A percentile compares a stretch with the other conserved stretches of the same genome.
Conservation (phyloP, 495 filamentous ascomycete species). For the Astrocystis sublimbata region DNA sequence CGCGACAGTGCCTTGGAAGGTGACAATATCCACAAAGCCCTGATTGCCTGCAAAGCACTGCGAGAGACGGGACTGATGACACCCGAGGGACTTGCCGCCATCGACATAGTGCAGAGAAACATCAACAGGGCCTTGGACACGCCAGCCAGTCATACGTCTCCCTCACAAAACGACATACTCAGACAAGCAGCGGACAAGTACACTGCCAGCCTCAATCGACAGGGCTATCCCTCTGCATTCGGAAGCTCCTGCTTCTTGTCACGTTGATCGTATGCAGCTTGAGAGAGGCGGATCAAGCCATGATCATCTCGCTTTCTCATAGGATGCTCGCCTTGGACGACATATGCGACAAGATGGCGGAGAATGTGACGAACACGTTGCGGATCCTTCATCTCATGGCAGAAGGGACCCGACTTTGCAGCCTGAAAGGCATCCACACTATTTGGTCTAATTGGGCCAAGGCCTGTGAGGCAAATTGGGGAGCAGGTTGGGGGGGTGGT, state of each 20-base stretch:
- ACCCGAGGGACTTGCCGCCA: background rate
- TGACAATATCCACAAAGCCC: background rate
- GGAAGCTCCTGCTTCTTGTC: slow-evolving; percentile 1
- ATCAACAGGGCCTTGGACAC: background rate
- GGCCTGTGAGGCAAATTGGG: slow-evolving; percentile 1
- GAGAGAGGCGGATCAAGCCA: background rate
- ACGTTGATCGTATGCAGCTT: background rate
- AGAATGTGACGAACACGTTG: slow-evolving; percentile 6
- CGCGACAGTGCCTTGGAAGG: slow-evolving; percentile 6
- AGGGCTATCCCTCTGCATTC: background rate
- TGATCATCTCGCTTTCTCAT: slow-evolving; percentile 5
- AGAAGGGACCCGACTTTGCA: background rate
- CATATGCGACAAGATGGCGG: slow-evolving; percentile 10
- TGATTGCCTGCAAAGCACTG: background rate
- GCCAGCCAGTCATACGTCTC: background rate
- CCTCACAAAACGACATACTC: background rate
- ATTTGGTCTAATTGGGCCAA: slow-evolving; percentile 1
- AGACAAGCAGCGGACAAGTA: background rate
- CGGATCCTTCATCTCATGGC: slow-evolving; percentile 3
- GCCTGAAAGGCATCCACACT: background rate
- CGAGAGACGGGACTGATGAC: background rate
- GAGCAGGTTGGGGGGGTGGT: background rate
- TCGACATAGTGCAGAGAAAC: background rate
- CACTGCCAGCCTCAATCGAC: slow-evolving; percentile 3
- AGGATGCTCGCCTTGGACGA: slow-evolving; percentile 6